Conservation (phyloP, 352 stramenopile genomes). For the Thraustochytrium striatum region DNA sequence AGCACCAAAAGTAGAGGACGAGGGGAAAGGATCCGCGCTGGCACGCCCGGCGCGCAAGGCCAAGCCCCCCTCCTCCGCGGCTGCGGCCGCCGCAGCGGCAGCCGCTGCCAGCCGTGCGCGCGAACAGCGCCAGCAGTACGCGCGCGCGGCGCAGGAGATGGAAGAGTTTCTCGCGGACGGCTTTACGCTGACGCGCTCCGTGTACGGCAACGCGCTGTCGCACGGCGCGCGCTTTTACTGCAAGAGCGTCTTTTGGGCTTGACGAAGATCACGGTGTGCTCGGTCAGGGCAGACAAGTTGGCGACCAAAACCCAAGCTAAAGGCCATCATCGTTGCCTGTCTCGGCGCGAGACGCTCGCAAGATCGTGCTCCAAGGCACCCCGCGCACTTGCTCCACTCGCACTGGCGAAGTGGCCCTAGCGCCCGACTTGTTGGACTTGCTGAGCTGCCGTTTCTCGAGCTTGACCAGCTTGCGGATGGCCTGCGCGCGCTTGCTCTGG, state of each 20-base stretch:
- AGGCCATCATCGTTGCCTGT: not conserved
- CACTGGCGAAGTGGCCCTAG: not conserved
- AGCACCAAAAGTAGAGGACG: too few relatives aligned
- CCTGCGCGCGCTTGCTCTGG: not conserved
- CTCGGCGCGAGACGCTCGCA: not conserved
- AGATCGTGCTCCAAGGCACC: constrained; percentile 4
- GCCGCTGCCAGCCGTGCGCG: not conserved
- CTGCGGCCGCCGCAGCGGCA: too few relatives aligned
- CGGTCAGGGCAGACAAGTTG: not conserved
- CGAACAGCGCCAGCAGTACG: not conserved
- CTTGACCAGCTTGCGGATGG: constrained; percentile 22
- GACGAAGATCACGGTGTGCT: not conserved
- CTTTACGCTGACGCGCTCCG: not conserved
- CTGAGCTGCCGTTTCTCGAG: constrained; percentile 12
- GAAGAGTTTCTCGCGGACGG: constrained; percentile 18
- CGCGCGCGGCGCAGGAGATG: constrained; percentile 4
- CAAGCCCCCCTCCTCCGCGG: too few relatives aligned
- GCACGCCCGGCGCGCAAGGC: too few relatives aligned
- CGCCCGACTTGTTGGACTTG: not conserved
- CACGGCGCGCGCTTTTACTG: constrained; percentile 32
- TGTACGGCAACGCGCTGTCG: constrained; percentile 22
- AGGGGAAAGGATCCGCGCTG: too few relatives aligned
- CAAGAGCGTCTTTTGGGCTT: not conserved
- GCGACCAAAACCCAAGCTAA: not conserved
- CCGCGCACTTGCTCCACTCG: not conserved